phyloP scores from a whole-genome alignment of 768 basidiomycete species.

The Russula brevipes region DNA sequence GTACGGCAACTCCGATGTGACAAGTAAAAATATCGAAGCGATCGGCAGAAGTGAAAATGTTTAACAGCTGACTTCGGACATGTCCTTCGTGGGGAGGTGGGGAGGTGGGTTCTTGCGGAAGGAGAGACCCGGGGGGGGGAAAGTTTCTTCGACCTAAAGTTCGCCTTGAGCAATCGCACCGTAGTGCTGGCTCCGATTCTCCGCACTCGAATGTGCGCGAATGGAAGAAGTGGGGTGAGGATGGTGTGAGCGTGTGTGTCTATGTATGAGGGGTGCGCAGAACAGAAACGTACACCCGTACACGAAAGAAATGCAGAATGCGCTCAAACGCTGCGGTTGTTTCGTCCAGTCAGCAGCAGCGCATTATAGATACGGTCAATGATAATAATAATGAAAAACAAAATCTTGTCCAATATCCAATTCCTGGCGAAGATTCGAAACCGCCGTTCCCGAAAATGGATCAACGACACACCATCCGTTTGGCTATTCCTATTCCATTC shows the following conservation, averaged over 20 bases:
- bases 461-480: not conserved
- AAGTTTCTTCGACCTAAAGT: not conserved
- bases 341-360: too few species aligned
- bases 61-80: conserved; percentile 15
- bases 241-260: too few species aligned
- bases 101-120: not conserved
- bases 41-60: conserved; percentile 7
- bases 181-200: not conserved
- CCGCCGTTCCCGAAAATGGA: conserved; percentile 10
- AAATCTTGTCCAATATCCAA: not conserved
- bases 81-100: not conserved
- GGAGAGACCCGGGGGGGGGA: too few species aligned
- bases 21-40: conserved; percentile 7
- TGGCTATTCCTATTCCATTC: too few species aligned
- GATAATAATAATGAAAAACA: not conserved
- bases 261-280: not conserved
- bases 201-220: not conserved
- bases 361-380: not conserved
- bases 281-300: not conserved
- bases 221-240: not conserved
- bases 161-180: not conserved
- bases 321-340: too few species aligned
- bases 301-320: too few species aligned
- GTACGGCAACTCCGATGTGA: conserved; percentile 7
- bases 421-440: too few species aligned